Evolutionary conservation across 2,329 filamentous ascomycete species (phyloP), one percentile per base, ranked within the genome.

Genomic region (Paraphaeosphaeria minitans): DNA sequence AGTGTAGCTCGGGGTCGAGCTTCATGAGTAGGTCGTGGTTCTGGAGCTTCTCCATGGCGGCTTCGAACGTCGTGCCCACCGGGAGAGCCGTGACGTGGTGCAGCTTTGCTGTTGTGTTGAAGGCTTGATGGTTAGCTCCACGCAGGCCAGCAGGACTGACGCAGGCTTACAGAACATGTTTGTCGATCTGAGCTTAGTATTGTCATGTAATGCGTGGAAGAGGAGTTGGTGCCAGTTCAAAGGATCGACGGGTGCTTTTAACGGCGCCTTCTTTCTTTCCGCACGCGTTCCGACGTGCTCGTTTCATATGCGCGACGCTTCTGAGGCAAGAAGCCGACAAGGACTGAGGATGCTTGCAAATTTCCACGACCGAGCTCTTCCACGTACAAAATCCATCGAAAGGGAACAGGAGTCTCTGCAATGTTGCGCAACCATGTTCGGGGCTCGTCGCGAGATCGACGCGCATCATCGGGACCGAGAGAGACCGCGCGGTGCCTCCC

Each of bases 21-120:
- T 66, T 67, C 53, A 77, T 74, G 24, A 76, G 66, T 35, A 76
- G 59, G 56, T 75, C 74, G 59, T 77, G 75, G 63, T 77, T 70
- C 43, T 75, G 73, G 12, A 77, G 68, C 24, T 55, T 56, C 1
- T 58, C 21, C 39, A 75, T 58, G 3, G 67, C 72, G 4, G 60
- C 41, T 10, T 57, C 51, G 53, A 69, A 66, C 19, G 66, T 62
- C 1, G 64, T 68, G n/a, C 61, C 56, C 8, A 63, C 42, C 1
- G 74, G 74, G 29, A 77, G 67, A 27, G 66, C 68, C 19, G 74
- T 76, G 50, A 71, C 63, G 60, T 77, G 73, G 61, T 71, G 67
- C 13, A 77, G 67, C 9, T 60, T 71, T 12, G 70, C 69, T 19
- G 73, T 74, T 9, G 73, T 70, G 33, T 51, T 71, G 59, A 76